These are phyloP conservation scores for Coelastrella sp. DNA, from an alignment of 139 green algal genomes.

Conservation along the genomic window DNA sequence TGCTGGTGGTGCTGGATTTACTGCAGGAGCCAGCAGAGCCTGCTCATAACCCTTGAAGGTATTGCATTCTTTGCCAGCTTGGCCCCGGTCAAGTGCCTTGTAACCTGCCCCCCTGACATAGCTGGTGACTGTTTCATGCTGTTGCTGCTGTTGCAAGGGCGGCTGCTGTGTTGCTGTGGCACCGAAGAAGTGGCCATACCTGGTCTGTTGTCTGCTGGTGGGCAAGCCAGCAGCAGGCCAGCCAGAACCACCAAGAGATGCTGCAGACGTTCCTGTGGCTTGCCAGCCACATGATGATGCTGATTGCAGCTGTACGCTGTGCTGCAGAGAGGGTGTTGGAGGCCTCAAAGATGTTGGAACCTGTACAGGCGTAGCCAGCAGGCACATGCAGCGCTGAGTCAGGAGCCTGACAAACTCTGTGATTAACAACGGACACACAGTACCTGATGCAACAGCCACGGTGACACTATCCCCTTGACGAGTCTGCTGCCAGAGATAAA, in stretches of 20 bases:
- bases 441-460: too few species aligned
- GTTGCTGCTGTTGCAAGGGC: neutral
- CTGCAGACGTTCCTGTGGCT: neutral
- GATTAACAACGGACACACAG: too few species aligned
- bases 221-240: conserved; percentile 16
- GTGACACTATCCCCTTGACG: too few species aligned
- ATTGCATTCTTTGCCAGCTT: neutral
- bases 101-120: conserved; percentile 6
- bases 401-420: too few species aligned
- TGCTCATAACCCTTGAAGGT: neutral
- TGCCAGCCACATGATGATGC: neutral
- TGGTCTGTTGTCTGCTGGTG: neutral
- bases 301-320: neutral
- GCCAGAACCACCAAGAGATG: neutral
- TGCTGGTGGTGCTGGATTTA: conserved; percentile 11
- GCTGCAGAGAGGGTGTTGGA: conserved; percentile 25
- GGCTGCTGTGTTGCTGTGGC: neutral
- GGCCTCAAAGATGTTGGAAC: conserved; percentile 10
- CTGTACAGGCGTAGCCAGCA: neutral
- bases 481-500: too few species aligned
- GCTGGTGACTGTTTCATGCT: neutral
- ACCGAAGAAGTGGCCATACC: neutral
- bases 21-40: conserved; percentile 16
- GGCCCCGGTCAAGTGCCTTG: neutral
- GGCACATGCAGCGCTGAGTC: neutral